Base-by-base conservation (phyloP, 192 early-diverging fungal species). In the Coemansia sp. region DNA sequence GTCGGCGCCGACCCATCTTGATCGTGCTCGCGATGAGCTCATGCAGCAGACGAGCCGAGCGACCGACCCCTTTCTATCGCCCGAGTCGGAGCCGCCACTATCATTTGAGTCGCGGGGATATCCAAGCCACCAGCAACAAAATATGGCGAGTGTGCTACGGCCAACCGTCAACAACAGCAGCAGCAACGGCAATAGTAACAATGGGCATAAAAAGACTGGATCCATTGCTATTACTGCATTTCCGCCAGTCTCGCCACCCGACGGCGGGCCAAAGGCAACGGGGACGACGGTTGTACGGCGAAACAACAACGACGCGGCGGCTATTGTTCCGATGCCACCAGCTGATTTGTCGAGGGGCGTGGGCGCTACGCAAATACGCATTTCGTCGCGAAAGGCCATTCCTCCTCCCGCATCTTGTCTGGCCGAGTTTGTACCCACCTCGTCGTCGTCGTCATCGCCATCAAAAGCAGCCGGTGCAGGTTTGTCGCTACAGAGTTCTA, bases 311-410 rank as follows among this genome's bases (percentile, higher is more conserved):
- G 41, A 51, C 38, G 47, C 60, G 29, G 41, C 47, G 1, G 47
- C 27, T 6, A 31, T 42, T 51, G 42, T 45, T 31, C 37, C 29
- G 47, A n/a, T n/a, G n/a, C 5, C 46, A 25, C 10, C 31, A 35
- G 59, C 37, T 45, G 41, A 51, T 32, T 36, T 19, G 42, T 20
- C 60, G 43, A 20, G 17, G 39, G 47, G 45, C 24, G 24, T 60
- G 27, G 54, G 24, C 3, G 79, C 76, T 54, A 63, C 65, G 25
- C 73, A 66, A 46, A 82, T 82, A 22, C 67, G 79, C 36, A 66
- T 82, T 35, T 73, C 73, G 20, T 66, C 73, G 39, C 73, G 73
- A n/a, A 66, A 71, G 45, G 45, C 68, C 3, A 53, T 35, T 60
- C 20, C 58, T 60, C n/a, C n/a, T n/a, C n/a, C n/a, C n/a, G 58